These are phyloP conservation scores for Xanthoparmelia taractica DNA, from an alignment of 495 filamentous ascomycete species.

Conservation along the genomic window DNA sequence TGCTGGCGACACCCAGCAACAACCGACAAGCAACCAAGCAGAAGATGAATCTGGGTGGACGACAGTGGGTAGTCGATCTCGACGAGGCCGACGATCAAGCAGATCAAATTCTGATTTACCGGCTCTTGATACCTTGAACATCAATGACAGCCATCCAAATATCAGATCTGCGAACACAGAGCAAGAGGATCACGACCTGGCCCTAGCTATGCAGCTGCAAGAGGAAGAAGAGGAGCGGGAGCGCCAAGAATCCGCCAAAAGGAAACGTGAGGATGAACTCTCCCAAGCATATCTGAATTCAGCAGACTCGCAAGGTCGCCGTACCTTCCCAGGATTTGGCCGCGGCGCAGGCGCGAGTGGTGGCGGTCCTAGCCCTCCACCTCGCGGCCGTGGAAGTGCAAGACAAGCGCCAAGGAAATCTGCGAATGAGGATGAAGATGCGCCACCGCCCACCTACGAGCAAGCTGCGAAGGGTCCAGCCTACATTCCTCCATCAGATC, in stretches of 20 bases:
- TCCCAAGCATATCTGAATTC: slow-evolving; percentile 23
- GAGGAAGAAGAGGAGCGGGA: slow-evolving; percentile 73
- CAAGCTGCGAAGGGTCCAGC: slow-evolving; percentile 58
- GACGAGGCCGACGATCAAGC: slow-evolving; percentile 14
- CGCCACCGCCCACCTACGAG: slow-evolving; percentile 74
- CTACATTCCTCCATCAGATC: slow-evolving; percentile 55
- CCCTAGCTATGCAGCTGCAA: slow-evolving; percentile 71
- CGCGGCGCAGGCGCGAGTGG: slow-evolving; percentile 13
- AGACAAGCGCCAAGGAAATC: slow-evolving; percentile 28
- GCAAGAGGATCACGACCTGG: slow-evolving; percentile 72
- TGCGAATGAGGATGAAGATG: slow-evolving; percentile 43
- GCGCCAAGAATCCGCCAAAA: slow-evolving; percentile 35
- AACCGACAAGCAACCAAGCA: background rate
- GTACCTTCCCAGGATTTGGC: slow-evolving; percentile 22
- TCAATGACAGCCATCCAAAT: slow-evolving; percentile 25
- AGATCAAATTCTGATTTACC: slow-evolving; percentile 16
- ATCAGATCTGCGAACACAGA: slow-evolving; percentile 31
- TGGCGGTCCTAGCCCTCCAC: slow-evolving; percentile 12
- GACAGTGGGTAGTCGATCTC: slow-evolving; percentile 33
- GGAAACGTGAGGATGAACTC: slow-evolving; percentile 35
- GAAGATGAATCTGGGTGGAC: slow-evolving; percentile 40
- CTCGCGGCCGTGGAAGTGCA: slow-evolving; percentile 16
- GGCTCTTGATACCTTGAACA: slow-evolving; percentile 26
- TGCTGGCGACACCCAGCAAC: slow-evolving; percentile 18
- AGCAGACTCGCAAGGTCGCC: slow-evolving; percentile 20